These are phyloP conservation scores for Phanerochaete carnosa DNA, from an alignment of 768 basidiomycete species.

Conservation along the genomic window DNA sequence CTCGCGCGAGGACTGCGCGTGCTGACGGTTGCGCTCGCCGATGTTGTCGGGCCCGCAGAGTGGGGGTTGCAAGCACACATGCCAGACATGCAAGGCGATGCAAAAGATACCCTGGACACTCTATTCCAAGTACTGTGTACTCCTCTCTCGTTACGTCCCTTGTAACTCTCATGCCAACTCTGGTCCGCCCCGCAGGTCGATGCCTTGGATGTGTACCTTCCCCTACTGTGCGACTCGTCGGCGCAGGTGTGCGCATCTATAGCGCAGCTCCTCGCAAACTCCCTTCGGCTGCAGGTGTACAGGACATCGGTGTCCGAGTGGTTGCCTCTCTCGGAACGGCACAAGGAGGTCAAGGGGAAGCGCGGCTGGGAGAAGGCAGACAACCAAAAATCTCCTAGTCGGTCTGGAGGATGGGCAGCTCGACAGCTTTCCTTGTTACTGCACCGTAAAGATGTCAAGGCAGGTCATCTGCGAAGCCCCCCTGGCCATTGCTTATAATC, in stretches of 20 bases:
- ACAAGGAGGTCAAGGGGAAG: constrained; percentile 51
- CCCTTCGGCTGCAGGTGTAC: constrained; percentile 47
- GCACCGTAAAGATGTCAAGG: constrained; percentile 53
- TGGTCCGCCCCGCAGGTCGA: constrained; percentile 38
- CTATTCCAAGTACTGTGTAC: constrained; percentile 50
- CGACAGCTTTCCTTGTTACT: constrained; percentile 48
- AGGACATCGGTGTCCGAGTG: constrained; percentile 55
- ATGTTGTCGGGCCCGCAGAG: constrained; percentile 64
- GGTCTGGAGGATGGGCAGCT: constrained; percentile 59
- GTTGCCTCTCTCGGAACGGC: constrained; percentile 56
- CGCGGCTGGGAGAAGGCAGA: constrained; percentile 75
- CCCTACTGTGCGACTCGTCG: constrained; percentile 48
- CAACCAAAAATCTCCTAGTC: constrained; percentile 34
- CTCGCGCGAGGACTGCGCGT: constrained; percentile 63
- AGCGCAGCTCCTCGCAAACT: constrained; percentile 54
- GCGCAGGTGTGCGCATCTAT: constrained; percentile 44
- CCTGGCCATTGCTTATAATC: not conserved
- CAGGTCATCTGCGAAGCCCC: constrained; percentile 13
- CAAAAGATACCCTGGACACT: constrained; percentile 53
- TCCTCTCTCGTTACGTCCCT: constrained; percentile 1
- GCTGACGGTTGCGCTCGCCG: constrained; percentile 56
- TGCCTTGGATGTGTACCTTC: constrained; percentile 64
- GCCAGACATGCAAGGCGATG: constrained; percentile 42
- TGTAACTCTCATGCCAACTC: not conserved
- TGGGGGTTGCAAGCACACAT: constrained; percentile 57